Evolutionary conservation across 2,329 filamentous ascomycete genomes (phyloP).

Genomic region (Samsoniella hepiali): DNA sequence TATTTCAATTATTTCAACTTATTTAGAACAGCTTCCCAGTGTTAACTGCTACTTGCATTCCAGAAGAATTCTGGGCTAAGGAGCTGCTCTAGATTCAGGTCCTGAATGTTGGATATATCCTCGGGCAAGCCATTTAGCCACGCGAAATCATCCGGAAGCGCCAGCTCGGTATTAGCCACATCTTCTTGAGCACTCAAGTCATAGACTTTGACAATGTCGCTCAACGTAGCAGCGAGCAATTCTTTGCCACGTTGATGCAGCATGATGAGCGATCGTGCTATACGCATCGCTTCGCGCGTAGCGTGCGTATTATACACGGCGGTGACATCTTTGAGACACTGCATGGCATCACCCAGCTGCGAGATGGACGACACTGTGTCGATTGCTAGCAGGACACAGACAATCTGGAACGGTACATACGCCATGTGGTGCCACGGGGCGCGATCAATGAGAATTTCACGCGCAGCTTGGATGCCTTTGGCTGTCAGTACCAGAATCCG

Average conservation of each 20-base stretch:
- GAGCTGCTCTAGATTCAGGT: slow-evolving; percentile 43
- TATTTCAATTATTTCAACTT: not conserved
- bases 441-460: slow-evolving; percentile 40
- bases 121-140: slow-evolving; percentile 43
- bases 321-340: slow-evolving; percentile 40
- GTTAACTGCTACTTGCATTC: slow-evolving; percentile 18
- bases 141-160: slow-evolving; percentile 32
- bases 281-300: slow-evolving; percentile 52
- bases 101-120: slow-evolving; percentile 42
- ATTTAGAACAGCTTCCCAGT: not conserved
- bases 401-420: slow-evolving; percentile 57
- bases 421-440: slow-evolving; percentile 58
- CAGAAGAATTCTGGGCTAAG: slow-evolving; percentile 25
- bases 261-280: slow-evolving; percentile 50
- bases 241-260: slow-evolving; percentile 51
- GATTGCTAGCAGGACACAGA: slow-evolving; percentile 54
- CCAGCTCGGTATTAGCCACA: slow-evolving; percentile 20
- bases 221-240: slow-evolving; percentile 37
- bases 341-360: slow-evolving; percentile 50
- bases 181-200: slow-evolving; percentile 28
- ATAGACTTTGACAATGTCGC: slow-evolving; percentile 36
- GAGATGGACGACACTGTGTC: slow-evolving; percentile 48
- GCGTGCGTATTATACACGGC: slow-evolving; percentile 43
- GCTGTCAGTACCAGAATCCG: slow-evolving; percentile 45
- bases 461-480: slow-evolving; percentile 45